These are phyloP conservation scores for Hirsutella thompsonii DNA, from an alignment of 2,329 filamentous ascomycete genomes.

Conservation along the genomic window DNA sequence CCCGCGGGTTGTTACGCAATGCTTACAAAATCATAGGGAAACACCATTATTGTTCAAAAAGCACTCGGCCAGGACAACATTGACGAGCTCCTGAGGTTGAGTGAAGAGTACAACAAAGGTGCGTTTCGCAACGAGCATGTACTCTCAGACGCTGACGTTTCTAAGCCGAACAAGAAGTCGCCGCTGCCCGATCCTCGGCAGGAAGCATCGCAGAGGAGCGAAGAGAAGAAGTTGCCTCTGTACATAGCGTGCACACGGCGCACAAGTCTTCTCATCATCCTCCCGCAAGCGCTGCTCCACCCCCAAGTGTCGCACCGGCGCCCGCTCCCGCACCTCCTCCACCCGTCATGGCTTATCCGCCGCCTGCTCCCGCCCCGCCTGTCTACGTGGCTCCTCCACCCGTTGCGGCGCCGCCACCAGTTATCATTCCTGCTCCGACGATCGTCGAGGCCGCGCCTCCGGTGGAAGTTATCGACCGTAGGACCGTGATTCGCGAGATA, in stretches of 20 bases:
- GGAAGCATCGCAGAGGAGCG: slow-evolving; percentile 36
- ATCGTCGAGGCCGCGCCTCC: slow-evolving; percentile 9
- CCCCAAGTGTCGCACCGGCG: slow-evolving; percentile 2
- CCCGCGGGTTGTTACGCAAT: not conserved
- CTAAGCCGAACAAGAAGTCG: slow-evolving; percentile 30
- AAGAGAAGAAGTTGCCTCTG: slow-evolving; percentile 17
- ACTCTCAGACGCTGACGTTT: not conserved
- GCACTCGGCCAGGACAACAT: slow-evolving; percentile 86
- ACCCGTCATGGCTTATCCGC: slow-evolving; percentile 8
- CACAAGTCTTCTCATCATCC: slow-evolving; percentile 12
- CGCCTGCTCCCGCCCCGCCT: slow-evolving; percentile 17
- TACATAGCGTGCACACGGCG: slow-evolving; percentile 13
- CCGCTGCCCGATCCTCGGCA: slow-evolving; percentile 30
- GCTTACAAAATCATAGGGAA: slow-evolving; percentile 43
- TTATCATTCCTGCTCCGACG: slow-evolving; percentile 7
- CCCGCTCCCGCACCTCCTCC: slow-evolving; percentile 18
- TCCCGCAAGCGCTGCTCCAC: slow-evolving; percentile 9
- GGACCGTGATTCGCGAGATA: slow-evolving; percentile 33
- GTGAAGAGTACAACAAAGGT: slow-evolving; percentile 61
- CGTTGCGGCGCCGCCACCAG: slow-evolving; percentile 7
- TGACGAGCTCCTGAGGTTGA: slow-evolving; percentile 74
- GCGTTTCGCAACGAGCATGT: slow-evolving; percentile 2
- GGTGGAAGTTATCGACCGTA: slow-evolving; percentile 30
- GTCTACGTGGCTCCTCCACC: too few relatives aligned
- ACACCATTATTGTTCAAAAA: slow-evolving; percentile 68